These are phyloP conservation scores for Kalanchoe fedtschenkoi DNA, from an alignment of 164 flowering plant genomes.

Conservation along the genomic window DNA sequence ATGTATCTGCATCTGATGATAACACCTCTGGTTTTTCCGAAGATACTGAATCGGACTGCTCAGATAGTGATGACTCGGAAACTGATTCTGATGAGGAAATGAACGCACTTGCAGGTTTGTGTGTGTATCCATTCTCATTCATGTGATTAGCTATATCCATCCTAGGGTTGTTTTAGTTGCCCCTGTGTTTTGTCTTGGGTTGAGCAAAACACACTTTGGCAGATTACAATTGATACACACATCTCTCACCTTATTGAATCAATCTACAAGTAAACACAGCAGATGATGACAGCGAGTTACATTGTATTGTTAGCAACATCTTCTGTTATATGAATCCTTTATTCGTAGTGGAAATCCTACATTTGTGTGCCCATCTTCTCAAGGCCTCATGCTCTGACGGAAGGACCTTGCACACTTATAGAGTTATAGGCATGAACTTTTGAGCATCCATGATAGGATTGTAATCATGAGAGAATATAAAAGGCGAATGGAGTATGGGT, in stretches of 20 bases:
- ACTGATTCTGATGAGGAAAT: slow-evolving; percentile 43
- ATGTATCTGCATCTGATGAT: slow-evolving; percentile 29
- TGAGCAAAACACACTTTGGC: not conserved
- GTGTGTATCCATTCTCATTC: slow-evolving; percentile 9
- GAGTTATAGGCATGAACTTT: not conserved
- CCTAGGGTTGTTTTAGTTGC: slow-evolving; percentile 35
- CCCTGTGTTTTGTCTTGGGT: not conserved
- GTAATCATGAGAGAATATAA: no score
- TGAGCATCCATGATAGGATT: not conserved
- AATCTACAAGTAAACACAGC: not conserved
- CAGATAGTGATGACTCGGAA: slow-evolving; percentile 43
- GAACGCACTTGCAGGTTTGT: slow-evolving; percentile 46
- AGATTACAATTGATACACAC: not conserved
- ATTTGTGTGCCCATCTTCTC: not conserved
- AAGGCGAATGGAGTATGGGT: no score
- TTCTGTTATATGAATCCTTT: not conserved
- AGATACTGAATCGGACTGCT: slow-evolving; percentile 57
- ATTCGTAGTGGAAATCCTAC: not conserved
- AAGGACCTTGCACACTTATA: not conserved
- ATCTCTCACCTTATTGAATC: not conserved
- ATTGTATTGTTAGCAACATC: not conserved
- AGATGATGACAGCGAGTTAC: not conserved
- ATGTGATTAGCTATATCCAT: slow-evolving; percentile 13
- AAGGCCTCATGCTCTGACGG: no score
- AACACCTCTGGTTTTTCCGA: slow-evolving; percentile 38